Percentiles rank a stretch among this genome's conserved stretches.
Evolutionary conservation across 2,329 filamentous ascomycete genomes (phyloP).

Genomic region (Ambrosiella beaveri): DNA sequence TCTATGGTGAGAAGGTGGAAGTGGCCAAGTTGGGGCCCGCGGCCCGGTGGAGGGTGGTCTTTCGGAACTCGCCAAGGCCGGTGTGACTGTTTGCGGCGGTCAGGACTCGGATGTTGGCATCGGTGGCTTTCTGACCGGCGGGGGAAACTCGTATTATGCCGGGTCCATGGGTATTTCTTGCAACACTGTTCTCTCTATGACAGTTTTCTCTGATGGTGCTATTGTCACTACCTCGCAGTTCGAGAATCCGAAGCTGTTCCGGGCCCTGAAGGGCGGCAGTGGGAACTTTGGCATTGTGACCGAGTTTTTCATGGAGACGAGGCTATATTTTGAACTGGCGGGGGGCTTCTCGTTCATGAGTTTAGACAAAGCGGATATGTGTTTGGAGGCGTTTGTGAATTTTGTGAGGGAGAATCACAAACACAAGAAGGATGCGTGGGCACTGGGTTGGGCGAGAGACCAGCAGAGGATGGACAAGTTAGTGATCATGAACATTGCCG

Average conservation of each 20-base stretch:
- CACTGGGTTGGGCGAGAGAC: not conserved
- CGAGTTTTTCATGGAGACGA: not conserved
- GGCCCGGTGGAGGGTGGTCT: conserved; percentile 24
- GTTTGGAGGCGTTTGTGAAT: not conserved
- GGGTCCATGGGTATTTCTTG: not conserved
- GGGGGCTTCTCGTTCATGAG: not conserved
- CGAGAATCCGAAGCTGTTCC: not conserved
- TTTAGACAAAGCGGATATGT: not conserved
- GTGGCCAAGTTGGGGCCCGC: conserved; percentile 26
- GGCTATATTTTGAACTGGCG: not conserved
- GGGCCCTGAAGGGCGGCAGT: not conserved
- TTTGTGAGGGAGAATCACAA: not conserved
- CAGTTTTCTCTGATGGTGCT: not conserved
- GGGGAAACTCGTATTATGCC: not conserved
- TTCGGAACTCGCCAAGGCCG: conserved; percentile 17
- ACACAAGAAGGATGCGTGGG: not conserved
- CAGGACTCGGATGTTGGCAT: not conserved
- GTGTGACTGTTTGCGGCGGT: conserved; percentile 25
- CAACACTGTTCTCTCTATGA: not conserved
- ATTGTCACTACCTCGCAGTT: not conserved
- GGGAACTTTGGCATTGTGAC: conserved; percentile 1
- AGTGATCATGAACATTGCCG: not conserved
- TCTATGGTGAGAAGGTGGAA: not conserved
- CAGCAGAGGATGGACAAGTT: not conserved
- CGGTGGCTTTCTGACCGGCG: not conserved